Evolutionary conservation across 768 basidiomycete species (phyloP).

Genomic region (Collybiopsis luxurians): DNA sequence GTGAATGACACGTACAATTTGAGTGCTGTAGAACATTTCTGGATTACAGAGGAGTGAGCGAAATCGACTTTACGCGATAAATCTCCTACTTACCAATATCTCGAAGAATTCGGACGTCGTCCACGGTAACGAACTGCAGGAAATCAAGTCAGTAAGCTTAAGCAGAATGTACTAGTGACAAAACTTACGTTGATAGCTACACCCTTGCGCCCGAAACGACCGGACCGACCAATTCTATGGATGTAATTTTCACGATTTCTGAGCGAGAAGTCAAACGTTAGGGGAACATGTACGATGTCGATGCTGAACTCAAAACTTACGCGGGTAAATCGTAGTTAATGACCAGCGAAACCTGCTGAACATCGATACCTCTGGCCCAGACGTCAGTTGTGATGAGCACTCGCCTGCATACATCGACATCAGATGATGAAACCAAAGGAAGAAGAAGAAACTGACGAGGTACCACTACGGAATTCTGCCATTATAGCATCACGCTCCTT

Average conservation of each 20-base stretch:
- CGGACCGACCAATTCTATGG: conserved; percentile 98
- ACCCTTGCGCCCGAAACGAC: conserved; percentile 98
- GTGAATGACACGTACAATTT: conserved; percentile 58
- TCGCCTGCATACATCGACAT: conserved; percentile 47
- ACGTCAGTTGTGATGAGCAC: conserved; percentile 96
- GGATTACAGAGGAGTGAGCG: conserved; percentile 12
- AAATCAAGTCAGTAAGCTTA: conserved; percentile 17
- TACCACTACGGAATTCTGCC: conserved; percentile 93
- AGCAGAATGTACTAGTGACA: conserved; percentile 8
- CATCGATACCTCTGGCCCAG: conserved; percentile 98
- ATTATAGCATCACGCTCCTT: conserved; percentile 95
- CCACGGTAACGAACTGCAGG: conserved; percentile 83
- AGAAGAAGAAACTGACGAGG: conserved; percentile 58
- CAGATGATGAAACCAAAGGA: conserved; percentile 6
- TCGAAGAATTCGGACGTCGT: conserved; percentile 94
- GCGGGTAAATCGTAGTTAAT: conserved; percentile 97
- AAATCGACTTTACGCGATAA: conserved; percentile 11
- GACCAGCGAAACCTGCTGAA: conserved; percentile 95
- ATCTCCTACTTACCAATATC: conserved; percentile 74
- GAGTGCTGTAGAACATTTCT: conserved; percentile 98
- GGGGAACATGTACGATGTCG: conserved; percentile 10
- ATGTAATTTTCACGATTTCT: conserved; percentile 99
- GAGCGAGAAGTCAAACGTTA: neutral
- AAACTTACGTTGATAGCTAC: conserved; percentile 93
- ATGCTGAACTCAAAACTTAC: conserved; percentile 42